Evolutionary conservation across 768 basidiomycete genomes (phyloP), one percentile per base, ranked within the genome.

Genomic region (Cystoderma amianthinum): DNA sequence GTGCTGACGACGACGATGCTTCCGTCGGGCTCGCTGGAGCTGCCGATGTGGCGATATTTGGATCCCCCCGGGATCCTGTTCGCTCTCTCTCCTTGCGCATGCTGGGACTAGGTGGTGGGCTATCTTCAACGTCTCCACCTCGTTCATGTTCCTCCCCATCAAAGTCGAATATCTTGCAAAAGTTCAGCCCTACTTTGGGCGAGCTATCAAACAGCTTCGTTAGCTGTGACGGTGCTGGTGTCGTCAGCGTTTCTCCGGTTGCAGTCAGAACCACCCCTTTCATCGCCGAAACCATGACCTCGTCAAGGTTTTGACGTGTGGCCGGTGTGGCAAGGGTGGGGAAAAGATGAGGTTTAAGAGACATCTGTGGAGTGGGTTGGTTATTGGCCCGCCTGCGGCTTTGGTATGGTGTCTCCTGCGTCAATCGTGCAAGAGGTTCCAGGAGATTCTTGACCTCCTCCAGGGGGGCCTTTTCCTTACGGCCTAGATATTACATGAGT

Each of bases 251-350:
- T 54, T 89, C 80, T 5, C 89, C 88, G 0, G 89, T 89, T 5
- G 80, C 67, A 0, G 89, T 89, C 25, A 90, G 67, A 21, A 92
- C 70, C 28, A 92, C 84, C 2, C 89, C 80, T 54, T 82, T 82
- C 80, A 83, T 83, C 1, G 80, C 80, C 3, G 75, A 78, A 2
- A 66, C 67, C 22, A 65, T 55, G 17, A 48, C 56, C 9, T 67
- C 66, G 20, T 55, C 46, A 39, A 54, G 55, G 9, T 57, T 49
- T 4, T 62, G 46, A 21, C 74, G 71, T 20, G 58, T 65, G 11
- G 72, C 59, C 0, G 84, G 82, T 2, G 83, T 84, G 35, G 74
- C 70, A 42, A 80, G 64, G 7, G 60, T 53, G 30, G 53, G 61
- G 43, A 59, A 47, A 13, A 35, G 47, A 36, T 32, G 38, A 24